These are phyloP conservation scores for Halteria grandinella DNA, from an alignment of 73 alveolate genomes.

Conservation along the genomic window DNA sequence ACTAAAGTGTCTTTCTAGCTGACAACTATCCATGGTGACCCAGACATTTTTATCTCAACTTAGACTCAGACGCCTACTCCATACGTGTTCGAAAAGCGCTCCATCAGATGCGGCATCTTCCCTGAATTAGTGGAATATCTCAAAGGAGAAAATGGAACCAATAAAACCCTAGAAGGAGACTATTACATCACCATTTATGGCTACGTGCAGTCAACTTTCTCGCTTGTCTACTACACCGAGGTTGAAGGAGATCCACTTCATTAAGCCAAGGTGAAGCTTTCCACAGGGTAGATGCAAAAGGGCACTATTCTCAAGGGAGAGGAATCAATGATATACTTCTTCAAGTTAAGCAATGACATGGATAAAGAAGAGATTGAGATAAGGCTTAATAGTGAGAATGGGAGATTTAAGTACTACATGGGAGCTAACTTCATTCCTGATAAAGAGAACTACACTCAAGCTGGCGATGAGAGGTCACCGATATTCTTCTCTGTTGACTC, in stretches of 20 bases:
- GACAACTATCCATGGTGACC: conserved; percentile 56
- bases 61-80: neutral
- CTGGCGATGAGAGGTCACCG: conserved; percentile 19
- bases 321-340: conserved; percentile 19
- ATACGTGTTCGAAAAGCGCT: conserved; percentile 6
- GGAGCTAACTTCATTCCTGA: conserved; percentile 24
- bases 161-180: conserved; percentile 37
- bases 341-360: neutral
- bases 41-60: conserved; percentile 44
- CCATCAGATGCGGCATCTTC: conserved; percentile 47
- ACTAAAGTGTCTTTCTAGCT: conserved; percentile 14
- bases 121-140: conserved; percentile 32
- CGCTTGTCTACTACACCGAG: conserved; percentile 33
- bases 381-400: conserved; percentile 34
- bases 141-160: neutral
- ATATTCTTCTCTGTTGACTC: neutral
- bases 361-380: conserved; percentile 37
- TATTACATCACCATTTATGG: conserved; percentile 63
- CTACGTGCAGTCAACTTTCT: conserved; percentile 34
- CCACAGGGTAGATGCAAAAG: conserved; percentile 14
- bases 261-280: neutral
- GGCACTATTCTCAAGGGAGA: conserved; percentile 7
- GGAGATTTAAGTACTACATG: neutral
- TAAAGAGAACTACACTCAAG: neutral
- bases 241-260: conserved; percentile 16